Evolutionary conservation across 169 alveolate genomes (phyloP).

Genomic region (Eimeria necatrix): DNA sequence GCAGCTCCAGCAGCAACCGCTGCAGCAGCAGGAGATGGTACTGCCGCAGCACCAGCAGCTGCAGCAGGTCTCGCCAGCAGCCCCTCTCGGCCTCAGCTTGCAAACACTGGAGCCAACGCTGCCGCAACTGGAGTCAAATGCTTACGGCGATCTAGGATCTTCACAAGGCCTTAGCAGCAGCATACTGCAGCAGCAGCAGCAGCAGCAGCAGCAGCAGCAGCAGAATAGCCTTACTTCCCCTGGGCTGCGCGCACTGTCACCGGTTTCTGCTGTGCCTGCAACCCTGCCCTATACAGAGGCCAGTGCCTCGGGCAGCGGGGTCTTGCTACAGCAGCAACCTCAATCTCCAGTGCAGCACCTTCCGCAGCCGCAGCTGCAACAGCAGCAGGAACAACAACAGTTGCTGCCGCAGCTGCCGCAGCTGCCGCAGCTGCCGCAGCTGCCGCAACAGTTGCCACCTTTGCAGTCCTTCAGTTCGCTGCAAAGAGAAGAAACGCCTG

Average conservation of each 20-base stretch:
- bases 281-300: not conserved
- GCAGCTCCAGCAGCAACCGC: conserved; percentile 47
- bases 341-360: conserved; percentile 18
- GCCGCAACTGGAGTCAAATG: not conserved
- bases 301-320: no score
- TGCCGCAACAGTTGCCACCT: not conserved
- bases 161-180: not conserved
- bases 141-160: no score
- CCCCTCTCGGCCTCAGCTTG: not conserved
- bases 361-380: not conserved
- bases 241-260: not conserved
- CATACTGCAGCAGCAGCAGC: not conserved
- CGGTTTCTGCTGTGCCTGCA: not conserved
- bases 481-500: not conserved
- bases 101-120: not conserved
- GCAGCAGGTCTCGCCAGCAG: not conserved
- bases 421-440: conserved; percentile 20
- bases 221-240: not conserved
- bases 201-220: not conserved
- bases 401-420: not conserved
- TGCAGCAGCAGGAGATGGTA: conserved; percentile 14
- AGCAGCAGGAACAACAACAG: not conserved
- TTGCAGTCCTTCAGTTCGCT: not conserved
- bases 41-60: not conserved
- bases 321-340: not conserved